These are phyloP conservation scores for Onygenales sp. DNA, from an alignment of 2,329 filamentous ascomycete species.

Conservation along the genomic window DNA sequence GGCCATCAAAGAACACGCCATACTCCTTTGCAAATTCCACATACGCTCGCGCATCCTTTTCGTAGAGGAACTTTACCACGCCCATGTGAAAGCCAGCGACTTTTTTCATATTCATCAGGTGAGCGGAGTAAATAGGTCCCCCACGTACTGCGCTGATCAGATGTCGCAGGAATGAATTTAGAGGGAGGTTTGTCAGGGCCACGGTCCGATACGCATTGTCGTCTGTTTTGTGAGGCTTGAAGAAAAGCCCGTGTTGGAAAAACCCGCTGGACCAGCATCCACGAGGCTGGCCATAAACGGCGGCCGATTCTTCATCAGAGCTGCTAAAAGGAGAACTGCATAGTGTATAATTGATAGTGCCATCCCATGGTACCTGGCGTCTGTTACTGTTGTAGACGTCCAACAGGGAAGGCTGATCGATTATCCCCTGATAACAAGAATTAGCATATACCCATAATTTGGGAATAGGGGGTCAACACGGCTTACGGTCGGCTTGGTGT, in stretches of 20 bases:
- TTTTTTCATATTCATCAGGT: conserved; percentile 19
- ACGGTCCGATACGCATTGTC: conserved; percentile 21
- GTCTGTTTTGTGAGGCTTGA: conserved; percentile 15
- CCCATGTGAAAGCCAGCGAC: conserved; percentile 23
- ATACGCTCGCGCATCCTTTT: conserved; percentile 18
- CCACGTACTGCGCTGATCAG: conserved; percentile 17
- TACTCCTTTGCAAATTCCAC: conserved; percentile 8
- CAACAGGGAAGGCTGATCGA: too few relatives aligned
- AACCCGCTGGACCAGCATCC: conserved; percentile 9
- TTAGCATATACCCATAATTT: too few relatives aligned
- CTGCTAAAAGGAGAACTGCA: neutral
- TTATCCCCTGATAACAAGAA: too few relatives aligned
- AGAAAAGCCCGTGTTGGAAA: conserved; percentile 25
- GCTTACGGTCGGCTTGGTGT: too few relatives aligned
- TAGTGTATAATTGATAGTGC: conserved; percentile 8
- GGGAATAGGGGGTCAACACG: too few relatives aligned
- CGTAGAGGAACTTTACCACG: conserved; percentile 20
- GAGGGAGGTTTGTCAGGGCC: conserved; percentile 19
- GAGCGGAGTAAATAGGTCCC: conserved; percentile 20
- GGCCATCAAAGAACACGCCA: conserved; percentile 14
- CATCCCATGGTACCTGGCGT: conserved; percentile 9
- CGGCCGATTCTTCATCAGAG: neutral
- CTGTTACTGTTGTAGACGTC: too few relatives aligned
- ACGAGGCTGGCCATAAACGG: neutral
- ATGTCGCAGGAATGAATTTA: conserved; percentile 14